Percentiles rank a stretch among this genome's conserved stretches.
phyloP scores from a whole-genome alignment of 164 flowering plant genomes.

The Saururus chinensis region DNA sequence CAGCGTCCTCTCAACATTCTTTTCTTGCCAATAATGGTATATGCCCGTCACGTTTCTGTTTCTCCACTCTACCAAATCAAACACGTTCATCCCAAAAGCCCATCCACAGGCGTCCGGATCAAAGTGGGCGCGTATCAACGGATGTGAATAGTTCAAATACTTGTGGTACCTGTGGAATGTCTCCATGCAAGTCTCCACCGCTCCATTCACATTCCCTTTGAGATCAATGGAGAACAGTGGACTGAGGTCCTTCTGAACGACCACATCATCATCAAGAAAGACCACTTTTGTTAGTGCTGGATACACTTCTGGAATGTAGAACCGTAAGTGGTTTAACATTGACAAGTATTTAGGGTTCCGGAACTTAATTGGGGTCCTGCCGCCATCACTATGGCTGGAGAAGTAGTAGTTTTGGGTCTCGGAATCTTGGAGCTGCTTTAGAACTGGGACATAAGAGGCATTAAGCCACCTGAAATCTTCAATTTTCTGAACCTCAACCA shows the following conservation, averaged over 20 bases:
- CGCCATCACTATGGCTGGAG: constrained; percentile 42
- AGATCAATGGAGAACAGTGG: constrained; percentile 52
- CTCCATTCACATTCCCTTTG: constrained; percentile 81
- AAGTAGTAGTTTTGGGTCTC: constrained; percentile 74
- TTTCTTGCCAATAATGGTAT: constrained; percentile 89
- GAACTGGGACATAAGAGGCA: constrained; percentile 81
- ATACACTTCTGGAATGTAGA: constrained; percentile 80
- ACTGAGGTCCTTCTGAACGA: constrained; percentile 73
- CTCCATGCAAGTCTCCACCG: constrained; percentile 93
- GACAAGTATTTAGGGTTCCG: constrained; percentile 83
- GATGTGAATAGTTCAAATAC: constrained; percentile 78
- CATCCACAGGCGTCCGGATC: constrained; percentile 94
- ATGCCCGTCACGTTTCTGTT: constrained; percentile 68
- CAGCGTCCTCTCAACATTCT: constrained; percentile 56
- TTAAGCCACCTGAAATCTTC: constrained; percentile 84
- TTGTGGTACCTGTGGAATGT: constrained; percentile 82
- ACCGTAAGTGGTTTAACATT: constrained; percentile 84
- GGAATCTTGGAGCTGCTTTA: constrained; percentile 78
- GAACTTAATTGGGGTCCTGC: constrained; percentile 63
- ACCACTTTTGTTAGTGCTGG: constrained; percentile 61
- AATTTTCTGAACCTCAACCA: constrained; percentile 67
- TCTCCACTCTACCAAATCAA: constrained; percentile 80
- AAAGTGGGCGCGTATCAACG: constrained; percentile 54
- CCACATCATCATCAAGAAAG: constrained; percentile 86
- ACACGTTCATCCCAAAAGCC: constrained; percentile 92